These are phyloP conservation scores for Eimeria brunetti DNA, from an alignment of 169 alveolate species.

Conservation along the genomic window DNA sequence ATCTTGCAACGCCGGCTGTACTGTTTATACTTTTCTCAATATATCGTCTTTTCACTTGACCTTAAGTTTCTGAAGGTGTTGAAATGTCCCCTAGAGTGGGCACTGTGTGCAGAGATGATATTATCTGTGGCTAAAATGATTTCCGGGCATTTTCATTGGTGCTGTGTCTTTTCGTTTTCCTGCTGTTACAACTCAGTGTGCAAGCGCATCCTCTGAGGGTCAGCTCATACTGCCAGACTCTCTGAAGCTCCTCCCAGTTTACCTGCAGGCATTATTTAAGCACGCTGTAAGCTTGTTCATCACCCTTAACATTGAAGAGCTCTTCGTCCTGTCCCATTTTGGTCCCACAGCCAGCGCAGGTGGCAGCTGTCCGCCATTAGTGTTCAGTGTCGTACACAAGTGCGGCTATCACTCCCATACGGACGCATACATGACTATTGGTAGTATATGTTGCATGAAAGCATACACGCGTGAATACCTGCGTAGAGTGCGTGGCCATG, in stretches of 20 bases:
- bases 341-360: neutral
- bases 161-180: neutral
- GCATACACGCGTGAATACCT: neutral
- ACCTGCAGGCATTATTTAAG: conserved; percentile 87
- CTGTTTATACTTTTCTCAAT: neutral
- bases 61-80: neutral
- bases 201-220: conserved; percentile 88
- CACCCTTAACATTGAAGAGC: neutral
- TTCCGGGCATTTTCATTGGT: neutral
- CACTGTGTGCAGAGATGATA: neutral
- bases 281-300: conserved; percentile 79
- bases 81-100: neutral
- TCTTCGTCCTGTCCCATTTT: neutral
- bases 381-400: neutral
- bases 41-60: neutral
- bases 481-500: neutral
- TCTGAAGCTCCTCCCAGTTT: conserved; percentile 88
- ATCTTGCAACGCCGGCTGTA: neutral
- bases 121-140: neutral
- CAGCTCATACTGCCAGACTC: conserved; percentile 92
- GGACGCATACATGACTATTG: neutral
- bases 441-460: neutral
- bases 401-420: neutral
- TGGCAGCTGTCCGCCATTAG: neutral
- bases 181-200: conserved; percentile 80